phyloP scores from a whole-genome alignment of 139 green algal species.

The Chlamydomonas incerta region DNA sequence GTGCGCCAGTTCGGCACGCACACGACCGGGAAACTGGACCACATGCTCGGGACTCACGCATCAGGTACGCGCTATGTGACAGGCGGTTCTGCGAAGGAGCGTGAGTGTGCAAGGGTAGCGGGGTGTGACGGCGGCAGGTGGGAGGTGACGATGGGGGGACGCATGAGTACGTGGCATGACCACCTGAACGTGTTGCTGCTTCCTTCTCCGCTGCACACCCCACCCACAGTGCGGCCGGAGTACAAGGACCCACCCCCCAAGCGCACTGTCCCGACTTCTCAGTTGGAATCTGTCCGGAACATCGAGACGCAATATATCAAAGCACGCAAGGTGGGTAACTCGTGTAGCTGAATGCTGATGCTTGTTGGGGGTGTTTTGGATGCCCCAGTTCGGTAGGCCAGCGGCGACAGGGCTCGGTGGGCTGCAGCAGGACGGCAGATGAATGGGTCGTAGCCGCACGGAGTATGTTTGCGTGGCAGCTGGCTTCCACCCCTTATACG shows the following conservation, averaged over 20 bases:
- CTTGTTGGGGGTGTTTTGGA: background rate
- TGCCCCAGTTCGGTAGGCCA: background rate
- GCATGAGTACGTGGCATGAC: too few relatives aligned
- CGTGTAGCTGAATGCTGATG: background rate
- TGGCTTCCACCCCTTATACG: too few relatives aligned
- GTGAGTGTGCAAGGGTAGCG: too few relatives aligned
- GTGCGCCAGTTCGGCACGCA: background rate
- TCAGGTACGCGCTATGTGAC: too few relatives aligned
- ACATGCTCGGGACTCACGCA: background rate
- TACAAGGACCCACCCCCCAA: background rate
- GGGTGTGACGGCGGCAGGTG: background rate
- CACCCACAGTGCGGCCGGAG: background rate
- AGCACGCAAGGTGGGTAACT: background rate
- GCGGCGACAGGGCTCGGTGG: background rate
- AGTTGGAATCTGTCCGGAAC: background rate
- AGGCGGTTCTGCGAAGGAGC: too few relatives aligned
- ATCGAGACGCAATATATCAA: conserved; percentile 36
- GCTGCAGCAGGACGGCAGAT: background rate
- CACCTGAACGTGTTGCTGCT: too few relatives aligned
- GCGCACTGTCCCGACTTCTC: background rate
- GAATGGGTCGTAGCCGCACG: too few relatives aligned
- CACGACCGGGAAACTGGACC: background rate
- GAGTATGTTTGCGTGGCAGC: too few relatives aligned
- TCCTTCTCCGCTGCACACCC: too few relatives aligned
- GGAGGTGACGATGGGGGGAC: background rate